A percentile compares a stretch with the other conserved stretches of the same genome.
Evolutionary conservation across 176 grass and related monocot genomes (phyloP).

Genomic region (Microstegium vimineum): DNA sequence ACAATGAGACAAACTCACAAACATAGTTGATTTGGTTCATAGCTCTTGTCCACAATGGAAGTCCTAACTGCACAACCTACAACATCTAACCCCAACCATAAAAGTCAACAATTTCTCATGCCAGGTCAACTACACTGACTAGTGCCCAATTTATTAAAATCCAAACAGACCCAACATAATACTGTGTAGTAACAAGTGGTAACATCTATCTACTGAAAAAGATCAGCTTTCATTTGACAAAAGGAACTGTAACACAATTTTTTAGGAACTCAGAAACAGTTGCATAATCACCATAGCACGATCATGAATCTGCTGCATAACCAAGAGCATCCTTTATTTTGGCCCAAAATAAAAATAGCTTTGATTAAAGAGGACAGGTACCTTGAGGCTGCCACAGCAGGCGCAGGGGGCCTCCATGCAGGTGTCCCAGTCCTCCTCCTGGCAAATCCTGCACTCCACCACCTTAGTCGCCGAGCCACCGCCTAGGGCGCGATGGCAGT

Average conservation of each 20-base stretch:
- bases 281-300: background rate
- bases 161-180: background rate
- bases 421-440: conserved; percentile 82
- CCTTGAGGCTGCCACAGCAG: conserved; percentile 94
- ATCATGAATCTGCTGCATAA: background rate
- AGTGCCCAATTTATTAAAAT: background rate
- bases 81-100: conserved; percentile 18
- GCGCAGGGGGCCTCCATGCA: conserved; percentile 87
- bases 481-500: conserved; percentile 16
- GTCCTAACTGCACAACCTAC: conserved; percentile 12
- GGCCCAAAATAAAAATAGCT: background rate
- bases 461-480: conserved; percentile 27
- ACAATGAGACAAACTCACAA: conserved; percentile 9
- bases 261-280: background rate
- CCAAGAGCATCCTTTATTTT: background rate
- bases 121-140: conserved; percentile 20
- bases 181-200: background rate
- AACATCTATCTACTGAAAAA: background rate
- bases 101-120: conserved; percentile 9
- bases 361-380: conserved; percentile 9
- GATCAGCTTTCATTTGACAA: background rate
- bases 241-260: background rate
- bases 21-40: background rate
- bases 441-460: conserved; percentile 95
- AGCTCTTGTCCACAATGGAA: background rate